Conservation (phyloP, 2,329 filamentous ascomycete genomes). For the Penicillium sp. region DNA sequence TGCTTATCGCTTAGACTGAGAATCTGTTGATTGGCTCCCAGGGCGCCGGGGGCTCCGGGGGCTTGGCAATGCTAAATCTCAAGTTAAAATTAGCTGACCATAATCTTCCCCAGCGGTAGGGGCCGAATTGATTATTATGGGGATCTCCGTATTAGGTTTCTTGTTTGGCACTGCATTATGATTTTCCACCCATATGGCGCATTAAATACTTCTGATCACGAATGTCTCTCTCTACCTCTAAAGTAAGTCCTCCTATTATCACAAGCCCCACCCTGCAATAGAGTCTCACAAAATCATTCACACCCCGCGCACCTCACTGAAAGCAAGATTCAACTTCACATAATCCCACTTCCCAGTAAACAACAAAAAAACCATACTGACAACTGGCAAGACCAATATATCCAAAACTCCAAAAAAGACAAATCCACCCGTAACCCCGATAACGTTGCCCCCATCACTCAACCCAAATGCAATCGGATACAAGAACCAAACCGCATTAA, state of each 20-base stretch:
- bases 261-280: no score
- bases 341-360: constrained; percentile 53
- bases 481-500: constrained; percentile 37
- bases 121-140: no score
- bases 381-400: constrained; percentile 48
- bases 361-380: constrained; percentile 37
- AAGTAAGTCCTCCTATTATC: not conserved
- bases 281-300: not conserved
- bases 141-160: no score
- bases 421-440: constrained; percentile 48
- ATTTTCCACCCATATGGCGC: not conserved
- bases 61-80: no score
- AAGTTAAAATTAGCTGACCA: no score
- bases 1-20: no score
- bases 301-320: constrained; percentile 46
- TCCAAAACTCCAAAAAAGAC: constrained; percentile 59
- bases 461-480: constrained; percentile 58
- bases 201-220: not conserved
- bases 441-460: constrained; percentile 54
- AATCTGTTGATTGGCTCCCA: no score
- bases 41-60: no score
- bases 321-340: constrained; percentile 51
- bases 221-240: not conserved
- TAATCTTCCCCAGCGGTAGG: no score
- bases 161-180: not conserved